Conservation (phyloP, 2,329 filamentous ascomycete species). For the Didymellaceae sp. region DNA sequence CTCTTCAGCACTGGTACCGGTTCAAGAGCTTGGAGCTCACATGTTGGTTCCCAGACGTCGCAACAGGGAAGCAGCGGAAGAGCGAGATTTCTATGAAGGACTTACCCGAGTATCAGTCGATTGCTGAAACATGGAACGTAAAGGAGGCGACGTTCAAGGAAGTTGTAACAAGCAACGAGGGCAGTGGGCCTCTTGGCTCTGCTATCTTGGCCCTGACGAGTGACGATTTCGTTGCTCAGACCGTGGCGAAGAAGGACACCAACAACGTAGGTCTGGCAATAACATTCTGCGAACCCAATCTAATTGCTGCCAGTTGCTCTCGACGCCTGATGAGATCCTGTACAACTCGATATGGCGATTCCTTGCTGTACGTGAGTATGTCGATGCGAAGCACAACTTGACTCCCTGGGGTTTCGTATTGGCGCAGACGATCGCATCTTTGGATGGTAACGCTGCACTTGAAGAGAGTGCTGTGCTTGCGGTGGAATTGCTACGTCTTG, state of each 20-base stretch:
- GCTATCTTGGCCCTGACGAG: conserved; percentile 69
- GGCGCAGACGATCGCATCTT: conserved; percentile 68
- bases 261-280: conserved; percentile 34
- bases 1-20: conserved; percentile 82
- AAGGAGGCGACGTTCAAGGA: conserved; percentile 63
- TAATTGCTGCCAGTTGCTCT: conserved; percentile 51
- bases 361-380: conserved; percentile 85
- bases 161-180: conserved; percentile 33
- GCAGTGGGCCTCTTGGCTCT: conserved; percentile 54
- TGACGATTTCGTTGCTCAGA: conserved; percentile 71
- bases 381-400: conserved; percentile 78
- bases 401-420: conserved; percentile 83
- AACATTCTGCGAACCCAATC: not conserved
- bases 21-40: conserved; percentile 78
- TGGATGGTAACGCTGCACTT: conserved; percentile 65
- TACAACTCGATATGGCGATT: conserved; percentile 87
- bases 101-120: conserved; percentile 59
- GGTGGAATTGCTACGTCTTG: conserved; percentile 82
- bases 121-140: conserved; percentile 74
- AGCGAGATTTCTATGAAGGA: conserved; percentile 69
- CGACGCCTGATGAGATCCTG: conserved; percentile 73
- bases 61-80: conserved; percentile 47
- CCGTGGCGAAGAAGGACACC: conserved; percentile 64
- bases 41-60: conserved; percentile 72
- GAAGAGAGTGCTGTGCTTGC: conserved; percentile 83